Base-by-base conservation (phyloP, 2,329 filamentous ascomycete species). In the Fusarium newnesense region DNA sequence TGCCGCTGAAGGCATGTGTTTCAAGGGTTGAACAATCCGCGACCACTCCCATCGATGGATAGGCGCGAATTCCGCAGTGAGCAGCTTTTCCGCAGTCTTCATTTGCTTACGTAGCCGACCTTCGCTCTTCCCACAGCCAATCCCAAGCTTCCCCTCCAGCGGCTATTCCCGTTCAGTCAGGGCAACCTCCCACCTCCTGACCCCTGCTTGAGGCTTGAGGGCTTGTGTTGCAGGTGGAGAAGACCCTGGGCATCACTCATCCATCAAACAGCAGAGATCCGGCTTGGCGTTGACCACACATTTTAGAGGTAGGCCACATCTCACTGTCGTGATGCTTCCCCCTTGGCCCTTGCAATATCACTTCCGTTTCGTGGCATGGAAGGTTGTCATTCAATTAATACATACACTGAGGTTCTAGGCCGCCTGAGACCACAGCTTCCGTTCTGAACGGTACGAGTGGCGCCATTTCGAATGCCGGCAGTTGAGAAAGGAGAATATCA, bases 31-130 rank as follows among this genome's bases (percentile, higher is more conserved):
- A 50, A 47, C 42, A 67, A 37, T 30, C 49, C 21, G 18, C 21
- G 26, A 54, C 67, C 70, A 73, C 70, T 74, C 67, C 21, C 21
- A 28, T 68, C 40, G 21, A 28, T 32, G 47, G 39, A 61, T 74
- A 73, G 71, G 71, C 71, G 71, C 71, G 63, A 74, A 72, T 73
- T 73, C 71, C 71, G 71, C 71, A 65, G 39, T 59, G 56, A 50
- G 50, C 47, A 60, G 53, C 60, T 67, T 67, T 53, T 69, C 70
- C 67, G 65, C 70, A 47, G 50, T 62, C 40, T 60, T 67, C 53
- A 73, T 76, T 74, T 71, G 64, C 64, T 58, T 64, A 67, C 57
- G 40, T 53, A 60, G 26, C 24, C 47, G 65, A 68, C 37, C 16
- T 24, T 47, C 53, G 28, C 46, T 67, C 26, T 58, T 28, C 50